A percentile compares a stretch with the other conserved stretches of the same genome.
phyloP scores from a whole-genome alignment of 176 grass and related monocot genomes.

The Chrysopogon serrulatus region DNA sequence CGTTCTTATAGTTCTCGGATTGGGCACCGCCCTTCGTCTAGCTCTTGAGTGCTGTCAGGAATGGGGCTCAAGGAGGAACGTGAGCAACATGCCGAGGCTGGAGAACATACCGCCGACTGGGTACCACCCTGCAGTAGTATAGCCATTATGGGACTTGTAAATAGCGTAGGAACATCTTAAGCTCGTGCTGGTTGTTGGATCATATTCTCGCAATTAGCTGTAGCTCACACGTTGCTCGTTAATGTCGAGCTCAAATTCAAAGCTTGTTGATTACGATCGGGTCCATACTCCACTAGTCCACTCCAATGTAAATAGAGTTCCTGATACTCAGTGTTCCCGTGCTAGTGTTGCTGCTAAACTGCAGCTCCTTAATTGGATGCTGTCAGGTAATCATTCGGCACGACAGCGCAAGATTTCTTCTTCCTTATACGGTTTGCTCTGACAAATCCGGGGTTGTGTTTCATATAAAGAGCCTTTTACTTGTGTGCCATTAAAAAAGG shows the following conservation, averaged over 20 bases:
- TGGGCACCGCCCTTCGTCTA: constrained; percentile 90
- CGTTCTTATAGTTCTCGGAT: constrained; percentile 85
- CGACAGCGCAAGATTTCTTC: neutral
- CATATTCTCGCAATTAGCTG: constrained; percentile 21
- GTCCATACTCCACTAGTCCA: constrained; percentile 7
- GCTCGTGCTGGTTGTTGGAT: constrained; percentile 14
- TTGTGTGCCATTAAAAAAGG: too few species aligned
- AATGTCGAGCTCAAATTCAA: constrained; percentile 29
- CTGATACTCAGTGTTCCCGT: neutral
- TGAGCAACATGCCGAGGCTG: constrained; percentile 39
- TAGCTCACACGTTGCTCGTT: constrained; percentile 30
- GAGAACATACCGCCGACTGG: constrained; percentile 48
- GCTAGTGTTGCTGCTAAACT: neutral
- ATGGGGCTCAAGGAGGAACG: constrained; percentile 56
- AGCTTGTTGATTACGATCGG: constrained; percentile 22
- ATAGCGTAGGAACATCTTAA: constrained; percentile 24
- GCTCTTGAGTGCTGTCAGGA: constrained; percentile 89
- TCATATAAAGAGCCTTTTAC: too few species aligned
- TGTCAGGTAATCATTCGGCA: neutral
- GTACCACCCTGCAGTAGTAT: constrained; percentile 88
- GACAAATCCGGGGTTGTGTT: neutral
- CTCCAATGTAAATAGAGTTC: constrained; percentile 6
- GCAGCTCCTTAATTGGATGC: neutral
- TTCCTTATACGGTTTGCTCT: neutral
- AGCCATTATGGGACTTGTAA: constrained; percentile 38